Base-by-base conservation (phyloP, 352 stramenopile genomes). In the Pythium coloratum region DNA sequence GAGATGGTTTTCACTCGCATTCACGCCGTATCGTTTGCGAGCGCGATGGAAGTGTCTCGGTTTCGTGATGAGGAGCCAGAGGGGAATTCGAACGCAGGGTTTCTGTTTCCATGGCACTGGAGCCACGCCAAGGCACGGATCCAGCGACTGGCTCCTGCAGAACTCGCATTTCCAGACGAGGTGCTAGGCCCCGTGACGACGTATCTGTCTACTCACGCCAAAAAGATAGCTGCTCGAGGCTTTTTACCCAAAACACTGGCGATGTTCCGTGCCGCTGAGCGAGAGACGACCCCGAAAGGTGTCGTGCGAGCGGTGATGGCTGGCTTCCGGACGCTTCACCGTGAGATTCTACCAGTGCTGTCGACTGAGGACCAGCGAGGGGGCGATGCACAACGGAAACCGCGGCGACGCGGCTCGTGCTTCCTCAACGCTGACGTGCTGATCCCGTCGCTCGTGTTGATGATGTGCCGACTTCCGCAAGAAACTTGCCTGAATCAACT, bases 361-460 rank as follows among this genome's bases (percentile, higher is more conserved):
- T 18, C 55, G 12, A 54, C 28, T 28, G 49, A 62, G 6, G 30
- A 51, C 18, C 26, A 55, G 12, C 54, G 9, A 36, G 49, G 2
- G 13, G 38, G 38, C 3, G 20, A 4, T 32, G 20, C 12, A 50
- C 6, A 55, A 0, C 46, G 47, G 46, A 24, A 53, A 24, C 65
- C n/a, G 13, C 47, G 33, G 33, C 49, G 65, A 26, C 60, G 61
- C 12, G 32, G 20, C 2, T 73, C 67, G 1, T 67, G 49, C 32
- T 72, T 73, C 44, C 46, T 78, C 7, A 78, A 71, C 42, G 72
- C 72, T 5, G 72, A 78, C 34, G 60, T 78, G 54, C 54, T 78
- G 18, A 73, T 78, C 47, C 72, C 72, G 3, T 67, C 68, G 26
- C 34, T 78, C 16, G 72, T 78, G 53, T 56, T 78, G 20, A 73